These are phyloP conservation scores for Dentipellis fragilis DNA, from an alignment of 768 basidiomycete genomes.

Conservation along the genomic window DNA sequence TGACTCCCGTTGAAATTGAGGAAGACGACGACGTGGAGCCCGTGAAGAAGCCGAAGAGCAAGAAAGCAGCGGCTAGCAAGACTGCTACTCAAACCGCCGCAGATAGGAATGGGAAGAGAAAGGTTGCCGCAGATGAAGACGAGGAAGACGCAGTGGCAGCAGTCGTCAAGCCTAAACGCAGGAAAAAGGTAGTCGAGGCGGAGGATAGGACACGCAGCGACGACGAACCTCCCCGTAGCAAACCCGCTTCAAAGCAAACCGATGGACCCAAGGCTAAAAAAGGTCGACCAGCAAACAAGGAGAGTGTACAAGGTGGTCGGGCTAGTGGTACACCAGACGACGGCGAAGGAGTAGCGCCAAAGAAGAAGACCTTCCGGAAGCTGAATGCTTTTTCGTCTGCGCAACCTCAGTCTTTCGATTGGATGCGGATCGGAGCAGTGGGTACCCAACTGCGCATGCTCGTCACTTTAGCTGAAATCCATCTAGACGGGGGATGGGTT, in stretches of 20 bases:
- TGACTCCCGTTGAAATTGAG: not conserved
- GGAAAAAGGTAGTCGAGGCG: not conserved
- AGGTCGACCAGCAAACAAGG: not conserved
- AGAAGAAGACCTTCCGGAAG: conserved; percentile 12
- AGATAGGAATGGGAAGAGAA: conserved; percentile 30
- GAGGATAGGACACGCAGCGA: not conserved
- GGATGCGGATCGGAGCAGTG: conserved; percentile 9
- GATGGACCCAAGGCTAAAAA: not conserved
- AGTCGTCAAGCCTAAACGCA: conserved; percentile 1
- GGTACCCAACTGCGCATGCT: not conserved
- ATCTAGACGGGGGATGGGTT: conserved; percentile 9
- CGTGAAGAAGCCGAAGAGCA: conserved; percentile 11
- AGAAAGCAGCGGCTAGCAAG: conserved; percentile 2
- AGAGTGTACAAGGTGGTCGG: not conserved
- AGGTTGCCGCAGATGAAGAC: conserved; percentile 18
- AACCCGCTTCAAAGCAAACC: not conserved
- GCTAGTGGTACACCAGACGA: not conserved
- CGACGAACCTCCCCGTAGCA: not conserved
- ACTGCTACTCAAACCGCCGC: not conserved
- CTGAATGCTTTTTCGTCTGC: conserved; percentile 8
- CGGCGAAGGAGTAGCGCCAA: conserved; percentile 6
- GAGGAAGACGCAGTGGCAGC: conserved; percentile 3
- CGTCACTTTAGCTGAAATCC: not conserved
- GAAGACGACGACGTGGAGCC: not conserved
- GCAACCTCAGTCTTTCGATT: conserved; percentile 8